Percentiles rank a stretch among this genome's conserved stretches.
Evolutionary conservation across 139 green algal species (phyloP).

Genomic region (Edaphochlamys debaryana): DNA sequence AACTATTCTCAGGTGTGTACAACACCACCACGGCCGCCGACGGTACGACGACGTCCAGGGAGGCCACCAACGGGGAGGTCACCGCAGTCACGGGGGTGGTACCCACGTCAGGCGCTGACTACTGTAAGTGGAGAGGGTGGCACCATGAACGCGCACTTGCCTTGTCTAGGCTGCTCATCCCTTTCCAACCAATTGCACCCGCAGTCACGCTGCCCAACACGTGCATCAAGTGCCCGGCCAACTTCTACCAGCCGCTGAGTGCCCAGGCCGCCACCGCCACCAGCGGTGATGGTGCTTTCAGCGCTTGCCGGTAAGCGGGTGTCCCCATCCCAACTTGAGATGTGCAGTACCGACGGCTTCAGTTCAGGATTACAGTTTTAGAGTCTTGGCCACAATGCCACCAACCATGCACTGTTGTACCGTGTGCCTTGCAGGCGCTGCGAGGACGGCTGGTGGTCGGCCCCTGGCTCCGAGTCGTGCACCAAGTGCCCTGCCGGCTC

Average conservation of each 20-base stretch:
- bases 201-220: constrained; percentile 17
- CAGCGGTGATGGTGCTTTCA: neutral
- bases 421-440: constrained; percentile 10
- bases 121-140: too few species aligned
- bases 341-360: too few species aligned
- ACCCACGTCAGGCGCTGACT: neutral
- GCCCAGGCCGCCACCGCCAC: constrained; percentile 5
- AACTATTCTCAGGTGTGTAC: too few species aligned
- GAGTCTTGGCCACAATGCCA: neutral
- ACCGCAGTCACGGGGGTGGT: neutral
- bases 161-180: too few species aligned
- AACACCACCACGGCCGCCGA: too few species aligned
- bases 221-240: constrained; percentile 33
- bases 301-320: constrained; percentile 22
- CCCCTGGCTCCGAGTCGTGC: neutral
- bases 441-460: constrained; percentile 15
- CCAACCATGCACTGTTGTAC: too few species aligned
- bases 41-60: neutral
- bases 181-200: too few species aligned
- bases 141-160: too few species aligned
- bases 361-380: neutral
- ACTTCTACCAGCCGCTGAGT: constrained; percentile 36
- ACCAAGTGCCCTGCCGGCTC: constrained; percentile 16
- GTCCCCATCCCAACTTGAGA: too few species aligned
- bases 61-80: neutral